Evolutionary conservation across 2,329 filamentous ascomycete species (phyloP), one percentile per base, ranked within the genome.

Genomic region (Aaosphaeria arxii): DNA sequence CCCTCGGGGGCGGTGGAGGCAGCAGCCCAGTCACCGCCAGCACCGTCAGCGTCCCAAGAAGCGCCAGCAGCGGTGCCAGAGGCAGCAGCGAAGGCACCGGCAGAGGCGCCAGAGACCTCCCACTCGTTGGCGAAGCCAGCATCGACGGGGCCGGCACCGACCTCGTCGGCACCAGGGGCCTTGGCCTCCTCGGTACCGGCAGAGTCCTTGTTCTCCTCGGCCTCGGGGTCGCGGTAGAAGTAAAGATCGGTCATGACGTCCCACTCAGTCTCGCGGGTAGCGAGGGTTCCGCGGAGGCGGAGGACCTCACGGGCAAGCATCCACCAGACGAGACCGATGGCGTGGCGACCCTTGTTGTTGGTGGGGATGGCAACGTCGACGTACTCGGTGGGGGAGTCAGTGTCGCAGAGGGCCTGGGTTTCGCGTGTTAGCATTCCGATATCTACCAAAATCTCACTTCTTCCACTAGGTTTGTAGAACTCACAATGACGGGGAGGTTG

Each of bases 341-440:
- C 87, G 82, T 97, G 91, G 75, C 94, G 92, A 83, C 91, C 92
- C 88, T 99, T 99, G 90, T 99, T 99, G 90, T 99, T 99, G 82
- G 94, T 96, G 72, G 94, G 94, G 80, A 99, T 99, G 78, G 94
- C 94, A 77, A 97, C 90, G 74, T 99, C 94, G 75, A 99, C 94
- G 82, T 92, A 99, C 81, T 99, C 92, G 77, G 94, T 97, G 71
- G 94, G 94, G 55, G 94, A 97, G 84, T 99, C 94, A 73, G 92
- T 96, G 80, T 99, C 94, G 83, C 89, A 94, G 67, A 99, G 91
- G 71, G 91, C 94, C 66, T 63, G 13, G 36, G 11, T 11, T 9
- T 44, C 7, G n/a, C 33, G 11, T 28, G 44, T 58, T 51, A 64
- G 51, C 32, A 30, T 36, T 36, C 33, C n/a, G 33, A 9, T 24